Conservation (phyloP, 805 yeast species). For the Wickerhamiella siamensis region DNA sequence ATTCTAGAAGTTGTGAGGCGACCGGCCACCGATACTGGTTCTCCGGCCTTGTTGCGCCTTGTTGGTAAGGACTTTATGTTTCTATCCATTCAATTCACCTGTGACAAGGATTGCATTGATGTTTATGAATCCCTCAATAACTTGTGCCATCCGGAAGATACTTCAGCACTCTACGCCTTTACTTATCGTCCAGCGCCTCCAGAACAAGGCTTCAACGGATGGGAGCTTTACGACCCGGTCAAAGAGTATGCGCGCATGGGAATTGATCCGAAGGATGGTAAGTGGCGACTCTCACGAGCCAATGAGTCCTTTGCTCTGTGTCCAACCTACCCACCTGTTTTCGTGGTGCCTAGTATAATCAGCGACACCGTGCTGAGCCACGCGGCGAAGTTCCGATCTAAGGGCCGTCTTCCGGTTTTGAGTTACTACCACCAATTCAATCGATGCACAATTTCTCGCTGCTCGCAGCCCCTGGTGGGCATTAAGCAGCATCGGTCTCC, state of each 20-base stretch:
- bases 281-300: conserved; percentile 59
- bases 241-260: conserved; percentile 69
- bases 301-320: conserved; percentile 47
- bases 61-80: conserved; percentile 77
- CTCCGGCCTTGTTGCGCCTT: conserved; percentile 43
- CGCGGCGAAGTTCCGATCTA: conserved; percentile 76
- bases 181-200: conserved; percentile 60
- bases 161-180: conserved; percentile 60
- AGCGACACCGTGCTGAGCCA: conserved; percentile 73
- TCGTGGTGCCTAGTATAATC: conserved; percentile 61
- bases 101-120: conserved; percentile 45
- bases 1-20: conserved; percentile 33
- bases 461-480: conserved; percentile 90
- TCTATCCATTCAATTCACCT: conserved; percentile 58
- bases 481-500: conserved; percentile 71
- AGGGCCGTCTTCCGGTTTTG: conserved; percentile 68
- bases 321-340: conserved; percentile 53
- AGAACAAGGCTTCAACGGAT: conserved; percentile 52
- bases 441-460: conserved; percentile 62
- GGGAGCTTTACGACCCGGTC: conserved; percentile 52
- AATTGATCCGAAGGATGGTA: conserved; percentile 22
- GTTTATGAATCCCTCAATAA: conserved; percentile 60
- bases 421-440: conserved; percentile 57
- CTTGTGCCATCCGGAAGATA: conserved; percentile 42
- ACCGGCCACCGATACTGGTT: conserved; percentile 12